A percentile compares a stretch with the other conserved stretches of the same genome.
These are phyloP conservation scores for Kentomonas sorsogonicus DNA, from an alignment of 208 protist species.

Conservation along the genomic window DNA sequence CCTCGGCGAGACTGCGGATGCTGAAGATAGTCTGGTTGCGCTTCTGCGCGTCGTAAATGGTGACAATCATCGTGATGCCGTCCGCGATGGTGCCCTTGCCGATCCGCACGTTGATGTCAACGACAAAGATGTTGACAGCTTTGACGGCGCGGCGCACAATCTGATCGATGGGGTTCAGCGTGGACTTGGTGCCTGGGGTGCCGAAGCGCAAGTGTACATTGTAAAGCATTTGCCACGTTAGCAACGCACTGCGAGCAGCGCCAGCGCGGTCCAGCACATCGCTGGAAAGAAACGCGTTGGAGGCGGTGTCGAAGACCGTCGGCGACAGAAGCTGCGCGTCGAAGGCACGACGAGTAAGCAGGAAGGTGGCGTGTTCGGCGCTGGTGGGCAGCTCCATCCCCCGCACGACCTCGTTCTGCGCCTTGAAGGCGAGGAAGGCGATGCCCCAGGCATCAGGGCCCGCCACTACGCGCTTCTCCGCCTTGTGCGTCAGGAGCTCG, in stretches of 20 bases:
- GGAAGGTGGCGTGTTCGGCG: slow-evolving; percentile 75
- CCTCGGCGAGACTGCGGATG: slow-evolving; percentile 84
- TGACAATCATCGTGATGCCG: slow-evolving; percentile 89
- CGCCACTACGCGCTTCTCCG: slow-evolving; percentile 52
- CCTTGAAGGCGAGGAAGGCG: slow-evolving; percentile 69
- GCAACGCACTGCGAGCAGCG: slow-evolving; percentile 47
- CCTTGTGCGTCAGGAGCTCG: slow-evolving; percentile 44
- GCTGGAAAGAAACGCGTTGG: slow-evolving; percentile 28
- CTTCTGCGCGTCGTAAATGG: slow-evolving; percentile 85
- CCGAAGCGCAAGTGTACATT: slow-evolving; percentile 84
- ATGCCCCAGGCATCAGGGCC: slow-evolving; percentile 82
- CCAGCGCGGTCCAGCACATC: slow-evolving; percentile 16
- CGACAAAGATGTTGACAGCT: slow-evolving; percentile 86
- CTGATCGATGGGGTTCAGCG: slow-evolving; percentile 81
- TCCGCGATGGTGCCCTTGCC: slow-evolving; percentile 84
- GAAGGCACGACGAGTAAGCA: slow-evolving; percentile 56
- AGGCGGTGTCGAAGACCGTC: slow-evolving; percentile 45
- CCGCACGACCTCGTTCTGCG: slow-evolving; percentile 75
- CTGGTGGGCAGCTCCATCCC: slow-evolving; percentile 60
- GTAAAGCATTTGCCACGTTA: slow-evolving; percentile 76
- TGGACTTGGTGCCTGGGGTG: slow-evolving; percentile 74
- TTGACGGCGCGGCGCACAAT: slow-evolving; percentile 87
- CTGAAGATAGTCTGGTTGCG: slow-evolving; percentile 76
- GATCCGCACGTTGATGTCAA: slow-evolving; percentile 85
- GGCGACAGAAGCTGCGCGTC: slow-evolving; percentile 32